A percentile compares a stretch with the other conserved stretches of the same genome.
Conservation (phyloP, 768 basidiomycete genomes). For the Xerocomellus chrysenteron region DNA sequence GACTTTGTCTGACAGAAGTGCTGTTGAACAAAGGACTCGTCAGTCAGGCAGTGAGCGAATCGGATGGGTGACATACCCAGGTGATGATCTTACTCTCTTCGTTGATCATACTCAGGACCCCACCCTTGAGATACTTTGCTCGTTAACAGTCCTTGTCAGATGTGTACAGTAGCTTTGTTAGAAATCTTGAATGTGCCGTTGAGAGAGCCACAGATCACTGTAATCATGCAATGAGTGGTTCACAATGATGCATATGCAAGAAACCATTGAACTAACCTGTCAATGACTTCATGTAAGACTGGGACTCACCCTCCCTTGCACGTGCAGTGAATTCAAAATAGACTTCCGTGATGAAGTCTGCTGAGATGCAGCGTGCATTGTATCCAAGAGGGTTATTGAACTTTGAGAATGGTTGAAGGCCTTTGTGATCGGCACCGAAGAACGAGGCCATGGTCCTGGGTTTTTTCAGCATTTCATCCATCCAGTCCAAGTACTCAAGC, state of each 20-base stretch:
- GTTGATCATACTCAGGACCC: neutral
- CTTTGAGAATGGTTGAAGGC: neutral
- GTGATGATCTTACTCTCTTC: no score
- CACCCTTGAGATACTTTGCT: neutral
- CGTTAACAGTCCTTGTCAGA: neutral
- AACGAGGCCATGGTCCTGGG: neutral
- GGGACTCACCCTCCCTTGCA: neutral
- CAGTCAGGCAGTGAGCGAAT: no score
- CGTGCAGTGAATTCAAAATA: neutral
- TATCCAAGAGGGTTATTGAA: neutral
- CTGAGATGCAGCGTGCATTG: neutral
- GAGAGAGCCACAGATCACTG: neutral
- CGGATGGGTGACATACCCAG: no score
- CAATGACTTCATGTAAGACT: no score
- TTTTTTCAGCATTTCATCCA: neutral
- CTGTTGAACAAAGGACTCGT: neutral
- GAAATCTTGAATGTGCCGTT: neutral
- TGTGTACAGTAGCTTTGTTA: neutral
- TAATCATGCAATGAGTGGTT: neutral
- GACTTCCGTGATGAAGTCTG: neutral
- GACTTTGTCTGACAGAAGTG: neutral
- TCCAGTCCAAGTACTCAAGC: neutral
- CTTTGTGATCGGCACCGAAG: neutral
- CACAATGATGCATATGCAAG: neutral
- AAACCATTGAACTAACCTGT: neutral